Base-by-base conservation (phyloP, 1,284 basidiomycete genomes). In the Rhizoctonia solani region DNA sequence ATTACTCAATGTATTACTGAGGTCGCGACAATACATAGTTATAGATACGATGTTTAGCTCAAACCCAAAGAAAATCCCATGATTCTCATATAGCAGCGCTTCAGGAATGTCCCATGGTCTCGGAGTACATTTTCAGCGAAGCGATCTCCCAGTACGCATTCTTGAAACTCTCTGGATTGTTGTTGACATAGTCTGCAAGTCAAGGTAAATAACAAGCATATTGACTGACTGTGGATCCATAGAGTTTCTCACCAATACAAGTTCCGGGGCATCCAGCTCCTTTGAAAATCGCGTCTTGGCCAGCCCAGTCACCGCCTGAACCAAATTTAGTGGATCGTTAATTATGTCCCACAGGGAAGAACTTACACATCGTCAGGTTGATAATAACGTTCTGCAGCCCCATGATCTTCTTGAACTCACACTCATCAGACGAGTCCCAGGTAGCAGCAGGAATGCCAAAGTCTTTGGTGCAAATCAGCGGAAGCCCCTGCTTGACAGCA, bases 101-200 rank as follows among this genome's bases (percentile, higher is more conserved):
- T n/a, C n/a, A n/a, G n/a, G n/a, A n/a, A n/a, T n/a, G n/a, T n/a
- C 54, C 11, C 5, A 27, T 25, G 16, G 61, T 49, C 34, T 47
- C 32, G 23, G 39, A 34, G 34, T 80, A 81, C 5, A 81, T 75
- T n/a, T 76, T 73, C n/a, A 82, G 61, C 9, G 75, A 74, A 47
- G 81, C 80, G 73, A 90, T 80, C 68, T 88, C 84, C 77, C 87
- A 90, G 78, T 85, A 89, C 0, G 88, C 87, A 54, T 88, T 78
- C 1, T 71, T 72, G 75, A 90, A 90, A 4, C 84, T 85, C 1
- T 79, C 76, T 3, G 88, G 87, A 72, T 87, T 85, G 71, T 84
- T 82, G 75, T 85, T 82, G 47, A 88, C 87, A 71, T 76, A 84
- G 71, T 85, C 84, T 85, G 66, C 14, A 42, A 44, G 8, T 47